phyloP scores from a whole-genome alignment of 2,329 filamentous ascomycete genomes.

The Fulvia fulva region DNA sequence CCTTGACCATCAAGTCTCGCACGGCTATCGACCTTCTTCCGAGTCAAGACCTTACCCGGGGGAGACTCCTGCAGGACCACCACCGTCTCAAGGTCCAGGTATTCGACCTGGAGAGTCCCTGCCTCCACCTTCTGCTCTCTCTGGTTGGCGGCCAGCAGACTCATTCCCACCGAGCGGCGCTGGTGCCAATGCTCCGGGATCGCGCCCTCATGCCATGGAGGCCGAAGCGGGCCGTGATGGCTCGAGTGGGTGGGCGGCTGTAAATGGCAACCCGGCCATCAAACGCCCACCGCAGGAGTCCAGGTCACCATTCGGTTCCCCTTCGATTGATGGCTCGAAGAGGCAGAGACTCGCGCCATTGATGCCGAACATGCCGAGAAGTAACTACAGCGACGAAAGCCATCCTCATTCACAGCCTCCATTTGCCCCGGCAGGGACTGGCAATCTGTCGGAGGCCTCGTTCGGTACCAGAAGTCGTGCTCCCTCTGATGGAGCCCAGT shows the following conservation, averaged over 20 bases:
- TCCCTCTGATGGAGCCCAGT: constrained; percentile 30
- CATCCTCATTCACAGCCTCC: constrained; percentile 16
- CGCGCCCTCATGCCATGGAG: constrained; percentile 19
- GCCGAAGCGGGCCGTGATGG: constrained; percentile 16
- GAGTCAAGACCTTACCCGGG: constrained; percentile 16
- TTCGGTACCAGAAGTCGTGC: constrained; percentile 29
- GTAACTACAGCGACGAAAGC: constrained; percentile 28
- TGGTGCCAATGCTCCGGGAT: constrained; percentile 17
- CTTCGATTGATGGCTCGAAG: constrained; percentile 40
- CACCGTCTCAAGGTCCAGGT: constrained; percentile 3
- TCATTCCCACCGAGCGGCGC: constrained; percentile 15
- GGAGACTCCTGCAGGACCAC: constrained; percentile 8
- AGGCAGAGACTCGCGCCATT: constrained; percentile 41
- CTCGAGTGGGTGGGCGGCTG: constrained; percentile 41
- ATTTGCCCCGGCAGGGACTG: constrained; percentile 8
- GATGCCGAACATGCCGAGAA: constrained; percentile 34
- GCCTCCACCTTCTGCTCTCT: constrained; percentile 25
- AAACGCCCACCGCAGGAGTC: constrained; percentile 41
- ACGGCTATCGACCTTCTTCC: constrained; percentile 14
- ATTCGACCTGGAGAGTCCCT: constrained; percentile 18
- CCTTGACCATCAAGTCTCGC: constrained; percentile 14
- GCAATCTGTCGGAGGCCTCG: constrained; percentile 11
- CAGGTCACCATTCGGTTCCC: constrained; percentile 27
- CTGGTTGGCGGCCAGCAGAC: constrained; percentile 30
- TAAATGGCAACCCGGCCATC: constrained; percentile 40